phyloP scores from a whole-genome alignment of 352 stramenopile species.

The Stramenopiles sp. region DNA sequence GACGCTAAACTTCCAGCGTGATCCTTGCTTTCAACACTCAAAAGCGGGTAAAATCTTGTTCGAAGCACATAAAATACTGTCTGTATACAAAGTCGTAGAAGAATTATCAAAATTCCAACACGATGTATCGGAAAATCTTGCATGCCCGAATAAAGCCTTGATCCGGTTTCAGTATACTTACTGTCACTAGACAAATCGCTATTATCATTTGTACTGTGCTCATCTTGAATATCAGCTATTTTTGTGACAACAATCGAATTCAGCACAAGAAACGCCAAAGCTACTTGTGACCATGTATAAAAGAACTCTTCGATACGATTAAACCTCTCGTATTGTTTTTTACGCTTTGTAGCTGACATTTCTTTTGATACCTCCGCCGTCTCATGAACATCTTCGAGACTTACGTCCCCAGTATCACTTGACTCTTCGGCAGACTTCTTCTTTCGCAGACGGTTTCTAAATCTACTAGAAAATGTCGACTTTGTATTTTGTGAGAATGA shows the following conservation, averaged over 20 bases:
- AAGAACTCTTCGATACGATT: neutral
- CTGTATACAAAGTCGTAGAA: neutral
- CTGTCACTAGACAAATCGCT: neutral
- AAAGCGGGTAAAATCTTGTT: neutral
- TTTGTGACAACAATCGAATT: neutral
- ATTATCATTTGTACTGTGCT: neutral
- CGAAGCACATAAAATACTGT: neutral
- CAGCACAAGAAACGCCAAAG: neutral
- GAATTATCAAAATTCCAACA: neutral
- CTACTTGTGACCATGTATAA: neutral
- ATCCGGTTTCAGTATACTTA: too few relatives aligned
- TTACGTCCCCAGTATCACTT: neutral
- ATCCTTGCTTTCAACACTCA: neutral
- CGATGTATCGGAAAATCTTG: neutral
- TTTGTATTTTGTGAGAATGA: too few relatives aligned
- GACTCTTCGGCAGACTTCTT: neutral
- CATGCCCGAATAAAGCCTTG: neutral
- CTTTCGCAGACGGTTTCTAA: neutral
- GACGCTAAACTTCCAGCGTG: neutral
- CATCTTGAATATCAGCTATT: neutral
- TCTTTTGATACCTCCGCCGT: too few relatives aligned
- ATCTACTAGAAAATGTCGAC: neutral
- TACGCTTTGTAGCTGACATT: neutral
- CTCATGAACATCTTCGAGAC: neutral
- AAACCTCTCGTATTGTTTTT: neutral